Base-by-base conservation (phyloP, 75 land plant species). In the Picea glauca region DNA sequence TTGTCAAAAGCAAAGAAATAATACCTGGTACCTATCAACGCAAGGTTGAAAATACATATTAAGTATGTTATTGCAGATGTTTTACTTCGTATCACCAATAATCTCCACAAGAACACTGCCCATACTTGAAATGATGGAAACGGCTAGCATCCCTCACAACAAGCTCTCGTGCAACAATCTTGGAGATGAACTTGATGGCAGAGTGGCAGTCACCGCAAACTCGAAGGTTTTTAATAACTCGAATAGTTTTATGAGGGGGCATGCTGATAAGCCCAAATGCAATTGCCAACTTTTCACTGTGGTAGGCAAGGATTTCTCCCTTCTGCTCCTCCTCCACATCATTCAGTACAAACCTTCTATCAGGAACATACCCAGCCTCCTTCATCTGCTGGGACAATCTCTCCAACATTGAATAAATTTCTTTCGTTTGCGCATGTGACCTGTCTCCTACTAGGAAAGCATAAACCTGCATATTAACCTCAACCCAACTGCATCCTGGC, bases 401-500 rank as follows among this genome's bases (percentile, higher is more conserved):
- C 70, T 66, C 43, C 70, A 66, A 66, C 18, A 32, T 20, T 35
- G 70, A 60, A 60, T 80, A 60, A 18, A 80, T 80, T 43, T 78
- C 30, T 35, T 60, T 21, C 14, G 32, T 50, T 35, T 78, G 80
- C 17, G 86, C 80, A 33, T 87, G 88, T 23, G 86, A 87, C 61
- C 66, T 33, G 74, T 87, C 88, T 61, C 80, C 83, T 85, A 66
- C 60, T 21, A 84, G 78, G 78, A 87, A 87, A 74, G 78, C 88
- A 64, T 84, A 83, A 6, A 87, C 80, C 38, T 60, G 43, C 50
- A 79, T 79, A 20, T 81, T 35, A 20, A 87, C 72, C 72, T 84
- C 86, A 75, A 87, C 75, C 77, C 83, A 81, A 59, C 86, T 87
- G 32, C 88, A 77, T 11, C 88, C 88, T 15, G 86, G 83, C n/a